Conservation (phyloP, 2,329 filamentous ascomycete species). For the Paecilomyces fulvus region DNA sequence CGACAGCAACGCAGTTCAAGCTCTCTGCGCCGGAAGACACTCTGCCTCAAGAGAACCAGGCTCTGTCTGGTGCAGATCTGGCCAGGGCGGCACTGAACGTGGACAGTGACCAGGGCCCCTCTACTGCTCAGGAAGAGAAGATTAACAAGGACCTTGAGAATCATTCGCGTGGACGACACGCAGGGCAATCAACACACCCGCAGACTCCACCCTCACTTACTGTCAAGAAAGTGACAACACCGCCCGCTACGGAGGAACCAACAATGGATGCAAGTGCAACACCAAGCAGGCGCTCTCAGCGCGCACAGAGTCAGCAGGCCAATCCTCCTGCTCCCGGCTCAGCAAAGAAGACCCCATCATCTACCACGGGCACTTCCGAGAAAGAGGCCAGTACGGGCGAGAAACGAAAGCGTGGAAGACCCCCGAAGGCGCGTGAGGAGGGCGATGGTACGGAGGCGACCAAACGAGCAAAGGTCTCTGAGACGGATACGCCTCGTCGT, state of each 20-base stretch:
- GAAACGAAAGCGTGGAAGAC: neutral
- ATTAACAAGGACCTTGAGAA: neutral
- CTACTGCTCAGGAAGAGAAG: neutral
- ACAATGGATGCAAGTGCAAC: neutral
- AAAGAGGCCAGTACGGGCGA: neutral
- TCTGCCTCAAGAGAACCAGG: neutral
- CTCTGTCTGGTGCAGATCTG: neutral
- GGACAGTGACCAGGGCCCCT: neutral
- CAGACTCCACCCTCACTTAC: neutral
- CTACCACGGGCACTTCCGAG: neutral
- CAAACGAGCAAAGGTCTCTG: neutral
- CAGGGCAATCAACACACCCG: neutral
- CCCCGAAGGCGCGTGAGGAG: neutral
- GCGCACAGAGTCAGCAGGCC: neutral
- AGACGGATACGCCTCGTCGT: neutral
- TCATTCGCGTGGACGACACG: too few relatives aligned
- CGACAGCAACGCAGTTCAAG: neutral
- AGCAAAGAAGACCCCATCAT: neutral
- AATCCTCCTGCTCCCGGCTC: neutral
- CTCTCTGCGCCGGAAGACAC: neutral
- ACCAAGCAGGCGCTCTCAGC: neutral
- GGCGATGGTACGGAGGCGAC: neutral
- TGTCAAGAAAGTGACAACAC: neutral
- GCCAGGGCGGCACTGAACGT: neutral
- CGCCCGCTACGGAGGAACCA: neutral